Evolutionary conservation across 495 filamentous ascomycete genomes (phyloP).

Genomic region (Aspergillus indologenus): DNA sequence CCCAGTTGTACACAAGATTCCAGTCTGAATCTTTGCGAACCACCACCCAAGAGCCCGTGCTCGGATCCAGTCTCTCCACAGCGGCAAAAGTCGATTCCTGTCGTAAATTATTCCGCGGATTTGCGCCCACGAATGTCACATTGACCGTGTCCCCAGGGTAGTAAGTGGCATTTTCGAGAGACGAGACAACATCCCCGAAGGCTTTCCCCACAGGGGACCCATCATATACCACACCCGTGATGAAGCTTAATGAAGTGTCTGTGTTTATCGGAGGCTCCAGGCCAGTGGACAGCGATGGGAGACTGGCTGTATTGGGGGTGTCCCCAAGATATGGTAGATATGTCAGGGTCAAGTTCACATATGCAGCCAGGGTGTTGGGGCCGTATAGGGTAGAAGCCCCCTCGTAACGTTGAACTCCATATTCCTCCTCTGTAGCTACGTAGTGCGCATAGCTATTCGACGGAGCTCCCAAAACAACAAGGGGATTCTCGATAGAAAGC

Average conservation of each 20-base stretch:
- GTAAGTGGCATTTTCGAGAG: conserved; percentile 53
- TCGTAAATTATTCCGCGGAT: conserved; percentile 82
- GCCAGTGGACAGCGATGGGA: conserved; percentile 50
- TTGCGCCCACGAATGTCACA: conserved; percentile 79
- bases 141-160: conserved; percentile 54
- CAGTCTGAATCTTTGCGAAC: conserved; percentile 77
- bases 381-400: conserved; percentile 94
- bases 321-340: conserved; percentile 65
- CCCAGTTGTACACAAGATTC: conserved; percentile 78
- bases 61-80: conserved; percentile 62
- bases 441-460: conserved; percentile 97
- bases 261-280: conserved; percentile 79
- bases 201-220: conserved; percentile 62
- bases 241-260: conserved; percentile 77
- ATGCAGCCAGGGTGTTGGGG: conserved; percentile 83
- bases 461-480: conserved; percentile 87
- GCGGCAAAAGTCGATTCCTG: conserved; percentile 76
- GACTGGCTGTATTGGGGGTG: conserved; percentile 36
- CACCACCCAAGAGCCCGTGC: conserved; percentile 54
- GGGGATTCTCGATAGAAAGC: conserved; percentile 52
- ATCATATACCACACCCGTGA: conserved; percentile 75
- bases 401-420: conserved; percentile 87
- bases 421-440: conserved; percentile 90
- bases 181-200: conserved; percentile 71
- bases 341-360: conserved; percentile 78